A percentile compares a stretch with the other conserved stretches of the same genome.
Evolutionary conservation across 2,329 filamentous ascomycete species (phyloP).

Genomic region (Chaetomium olivaceum): DNA sequence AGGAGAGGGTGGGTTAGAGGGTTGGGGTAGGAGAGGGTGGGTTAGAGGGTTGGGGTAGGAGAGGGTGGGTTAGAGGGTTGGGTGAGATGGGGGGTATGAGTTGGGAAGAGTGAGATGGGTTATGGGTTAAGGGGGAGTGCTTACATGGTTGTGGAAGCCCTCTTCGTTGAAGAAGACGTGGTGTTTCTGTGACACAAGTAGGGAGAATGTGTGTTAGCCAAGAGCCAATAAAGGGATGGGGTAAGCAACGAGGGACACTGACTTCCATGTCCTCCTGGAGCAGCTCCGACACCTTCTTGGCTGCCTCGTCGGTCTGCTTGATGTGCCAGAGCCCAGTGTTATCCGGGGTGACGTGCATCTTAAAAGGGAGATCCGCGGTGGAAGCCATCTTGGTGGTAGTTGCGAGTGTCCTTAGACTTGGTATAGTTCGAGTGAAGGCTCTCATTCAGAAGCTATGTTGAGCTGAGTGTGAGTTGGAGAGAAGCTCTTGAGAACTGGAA

Average conservation of each 20-base stretch:
- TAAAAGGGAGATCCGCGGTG: slow-evolving; percentile 50
- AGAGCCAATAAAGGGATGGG: neutral
- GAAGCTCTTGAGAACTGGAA: too few species aligned
- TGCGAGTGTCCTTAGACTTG: slow-evolving; percentile 4
- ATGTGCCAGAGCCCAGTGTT: slow-evolving; percentile 53
- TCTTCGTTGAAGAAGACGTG: slow-evolving; percentile 78
- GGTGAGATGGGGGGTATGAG: neutral
- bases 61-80: neutral
- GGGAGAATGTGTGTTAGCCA: neutral
- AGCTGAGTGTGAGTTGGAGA: neutral
- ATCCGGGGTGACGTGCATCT: slow-evolving; percentile 49
- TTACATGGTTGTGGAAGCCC: slow-evolving; percentile 80
- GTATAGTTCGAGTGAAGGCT: neutral
- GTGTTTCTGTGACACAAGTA: slow-evolving; percentile 51
- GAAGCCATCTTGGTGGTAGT: slow-evolving; percentile 18
- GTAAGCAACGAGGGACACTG: slow-evolving; percentile 12
- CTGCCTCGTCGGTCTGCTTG: slow-evolving; percentile 57
- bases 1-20: neutral
- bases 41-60: too few species aligned
- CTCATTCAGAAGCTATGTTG: slow-evolving; percentile 18
- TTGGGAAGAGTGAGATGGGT: neutral
- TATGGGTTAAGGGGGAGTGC: slow-evolving; percentile 9
- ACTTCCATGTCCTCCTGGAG: slow-evolving; percentile 74
- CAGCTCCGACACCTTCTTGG: slow-evolving; percentile 63
- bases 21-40: too few species aligned